Evolutionary conservation across 805 yeast species (phyloP).

Genomic region (Metschnikowia koreensis): DNA sequence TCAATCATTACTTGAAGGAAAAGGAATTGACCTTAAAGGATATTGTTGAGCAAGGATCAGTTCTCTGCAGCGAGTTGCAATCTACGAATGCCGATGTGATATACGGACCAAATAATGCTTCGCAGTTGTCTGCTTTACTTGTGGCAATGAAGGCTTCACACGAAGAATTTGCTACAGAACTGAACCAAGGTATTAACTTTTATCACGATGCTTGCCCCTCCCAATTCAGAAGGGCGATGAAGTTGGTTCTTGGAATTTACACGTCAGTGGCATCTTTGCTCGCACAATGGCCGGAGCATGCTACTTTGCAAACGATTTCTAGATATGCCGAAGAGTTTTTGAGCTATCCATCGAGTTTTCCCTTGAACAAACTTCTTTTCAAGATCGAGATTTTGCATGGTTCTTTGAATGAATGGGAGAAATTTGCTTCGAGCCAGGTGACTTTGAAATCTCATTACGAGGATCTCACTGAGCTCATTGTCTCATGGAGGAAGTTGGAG

Average conservation of each 20-base stretch:
- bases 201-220: conserved; percentile 59
- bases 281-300: conserved; percentile 91
- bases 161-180: conserved; percentile 18
- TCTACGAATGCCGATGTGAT: conserved; percentile 10
- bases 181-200: conserved; percentile 41
- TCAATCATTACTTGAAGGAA: conserved; percentile 36
- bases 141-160: conserved; percentile 20
- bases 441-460: conserved; percentile 57
- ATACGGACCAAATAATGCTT: conserved; percentile 19
- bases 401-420: conserved; percentile 87
- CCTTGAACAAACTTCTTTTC: conserved; percentile 73
- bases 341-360: conserved; percentile 58
- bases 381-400: conserved; percentile 87
- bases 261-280: conserved; percentile 44
- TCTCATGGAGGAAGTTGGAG: conserved; percentile 89
- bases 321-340: conserved; percentile 67
- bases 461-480: conserved; percentile 63
- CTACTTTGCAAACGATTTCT: conserved; percentile 68
- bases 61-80: conserved; percentile 14
- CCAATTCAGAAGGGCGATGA: conserved; percentile 63
- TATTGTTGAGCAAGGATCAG: conserved; percentile 14
- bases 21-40: conserved; percentile 7
- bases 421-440: conserved; percentile 78
- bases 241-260: conserved; percentile 34
- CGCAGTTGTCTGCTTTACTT: conserved; percentile 23